A percentile compares a stretch with the other conserved stretches of the same genome.
Evolutionary conservation across 2,329 filamentous ascomycete species (phyloP).

Genomic region (Davidsoniella virescens): DNA sequence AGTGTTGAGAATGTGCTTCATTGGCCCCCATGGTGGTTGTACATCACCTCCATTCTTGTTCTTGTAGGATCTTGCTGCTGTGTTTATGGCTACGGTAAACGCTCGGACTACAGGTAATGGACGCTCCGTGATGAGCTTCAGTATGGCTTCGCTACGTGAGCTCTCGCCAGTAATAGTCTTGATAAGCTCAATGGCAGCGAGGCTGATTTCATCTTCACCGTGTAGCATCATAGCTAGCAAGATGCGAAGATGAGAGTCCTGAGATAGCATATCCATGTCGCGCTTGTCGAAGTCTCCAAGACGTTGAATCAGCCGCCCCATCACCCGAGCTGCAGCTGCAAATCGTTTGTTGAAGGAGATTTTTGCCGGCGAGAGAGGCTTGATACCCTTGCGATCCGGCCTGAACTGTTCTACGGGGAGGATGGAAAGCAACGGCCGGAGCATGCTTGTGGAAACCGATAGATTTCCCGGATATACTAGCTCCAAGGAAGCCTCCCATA

Average conservation of each 20-base stretch:
- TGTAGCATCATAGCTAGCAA: conserved; percentile 70
- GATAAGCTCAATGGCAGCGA: conserved; percentile 65
- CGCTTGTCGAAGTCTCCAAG: conserved; percentile 58
- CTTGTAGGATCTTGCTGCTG: conserved; percentile 8
- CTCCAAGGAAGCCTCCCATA: conserved; percentile 64
- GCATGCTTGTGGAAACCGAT: conserved; percentile 56
- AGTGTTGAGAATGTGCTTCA: conserved; percentile 39
- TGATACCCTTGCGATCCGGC: conserved; percentile 30
- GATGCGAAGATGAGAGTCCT: conserved; percentile 49
- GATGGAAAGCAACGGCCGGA: conserved; percentile 54
- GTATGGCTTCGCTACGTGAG: conserved; percentile 33
- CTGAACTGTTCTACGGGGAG: conserved; percentile 62
- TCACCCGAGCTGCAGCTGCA: conserved; percentile 33
- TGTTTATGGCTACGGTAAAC: conserved; percentile 28
- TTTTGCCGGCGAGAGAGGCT: conserved; percentile 30
- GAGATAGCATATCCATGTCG: conserved; percentile 54
- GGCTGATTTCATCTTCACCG: conserved; percentile 61
- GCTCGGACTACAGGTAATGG: conserved; percentile 20
- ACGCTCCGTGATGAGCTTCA: conserved; percentile 28
- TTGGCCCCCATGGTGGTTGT: conserved; percentile 35
- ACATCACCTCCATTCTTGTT: conserved; percentile 10
- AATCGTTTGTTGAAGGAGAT: conserved; percentile 66
- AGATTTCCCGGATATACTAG: conserved; percentile 50
- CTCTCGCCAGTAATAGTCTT: conserved; percentile 63
- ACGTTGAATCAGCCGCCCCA: conserved; percentile 61